Evolutionary conservation across 441 rosid genomes (phyloP).

Genomic region (Corymbia citriodora): DNA sequence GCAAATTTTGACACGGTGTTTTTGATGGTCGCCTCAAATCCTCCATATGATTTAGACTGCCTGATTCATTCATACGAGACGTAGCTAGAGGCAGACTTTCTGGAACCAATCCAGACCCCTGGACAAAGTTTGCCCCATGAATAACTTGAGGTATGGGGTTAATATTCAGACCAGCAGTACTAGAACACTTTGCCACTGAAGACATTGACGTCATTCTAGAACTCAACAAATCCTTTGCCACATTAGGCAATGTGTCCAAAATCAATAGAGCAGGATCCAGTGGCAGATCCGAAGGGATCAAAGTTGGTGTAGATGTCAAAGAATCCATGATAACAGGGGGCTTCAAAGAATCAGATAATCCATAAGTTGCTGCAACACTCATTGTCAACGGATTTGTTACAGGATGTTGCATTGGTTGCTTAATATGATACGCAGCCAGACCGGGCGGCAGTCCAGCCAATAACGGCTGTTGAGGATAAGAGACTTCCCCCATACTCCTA

Average conservation of each 20-base stretch:
- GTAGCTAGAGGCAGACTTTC: conserved; percentile 9
- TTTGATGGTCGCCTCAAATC: conserved; percentile 6
- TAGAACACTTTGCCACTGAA: not conserved
- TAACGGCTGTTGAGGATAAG: conserved; percentile 19
- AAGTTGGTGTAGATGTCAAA: not conserved
- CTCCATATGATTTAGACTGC: conserved; percentile 2
- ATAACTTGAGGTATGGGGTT: not conserved
- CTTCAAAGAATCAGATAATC: conserved; percentile 16
- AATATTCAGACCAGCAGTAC: not conserved
- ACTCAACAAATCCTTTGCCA: not conserved
- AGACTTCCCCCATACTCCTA: conserved; percentile 21
- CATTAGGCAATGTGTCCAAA: not conserved
- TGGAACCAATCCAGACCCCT: not conserved
- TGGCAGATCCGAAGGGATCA: not conserved
- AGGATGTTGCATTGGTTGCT: conserved; percentile 25
- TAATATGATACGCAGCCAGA: conserved; percentile 21
- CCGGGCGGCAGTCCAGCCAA: conserved; percentile 19
- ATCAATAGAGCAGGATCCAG: not conserved
- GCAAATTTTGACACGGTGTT: conserved; percentile 37
- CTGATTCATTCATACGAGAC: conserved; percentile 1
- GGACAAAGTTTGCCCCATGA: not conserved
- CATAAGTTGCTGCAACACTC: conserved; percentile 16
- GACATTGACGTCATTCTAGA: not conserved
- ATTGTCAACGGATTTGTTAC: conserved; percentile 10
- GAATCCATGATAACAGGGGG: not conserved